Evolutionary conservation across 73 alveolate species (phyloP).

Genomic region (Paramecium caudatum): DNA sequence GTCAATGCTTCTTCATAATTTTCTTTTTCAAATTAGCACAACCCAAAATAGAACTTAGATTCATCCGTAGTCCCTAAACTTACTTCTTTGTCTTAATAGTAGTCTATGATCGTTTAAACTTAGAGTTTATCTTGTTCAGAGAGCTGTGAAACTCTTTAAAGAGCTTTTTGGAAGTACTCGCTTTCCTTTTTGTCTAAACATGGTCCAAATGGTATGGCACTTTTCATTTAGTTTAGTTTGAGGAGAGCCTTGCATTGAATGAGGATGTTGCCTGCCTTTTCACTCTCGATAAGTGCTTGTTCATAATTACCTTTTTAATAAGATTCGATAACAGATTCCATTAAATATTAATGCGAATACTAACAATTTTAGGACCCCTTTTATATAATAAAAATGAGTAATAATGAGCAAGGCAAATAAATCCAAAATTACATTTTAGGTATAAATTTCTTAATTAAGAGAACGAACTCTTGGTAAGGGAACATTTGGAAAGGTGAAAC

Average conservation of each 20-base stretch:
- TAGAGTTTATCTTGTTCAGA: neutral
- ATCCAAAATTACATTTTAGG: conserved; percentile 50
- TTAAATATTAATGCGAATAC: neutral
- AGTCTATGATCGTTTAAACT: neutral
- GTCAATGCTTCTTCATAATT: conserved; percentile 25
- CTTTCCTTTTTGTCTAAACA: neutral
- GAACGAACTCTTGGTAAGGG: conserved; percentile 62
- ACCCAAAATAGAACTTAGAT: conserved; percentile 49
- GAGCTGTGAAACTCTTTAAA: neutral
- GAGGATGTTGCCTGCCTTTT: neutral
- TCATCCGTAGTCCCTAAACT: conserved; percentile 23
- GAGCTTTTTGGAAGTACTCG: neutral
- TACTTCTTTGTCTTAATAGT: neutral
- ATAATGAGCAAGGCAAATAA: conserved; percentile 20
- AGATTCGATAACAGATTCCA: conserved; percentile 49
- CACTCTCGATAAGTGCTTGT: neutral
- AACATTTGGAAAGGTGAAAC: conserved; percentile 51
- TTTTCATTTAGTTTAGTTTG: neutral
- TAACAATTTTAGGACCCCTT: neutral
- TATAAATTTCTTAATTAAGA: conserved; percentile 23
- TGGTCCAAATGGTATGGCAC: conserved; percentile 15
- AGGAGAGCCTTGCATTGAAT: conserved; percentile 25
- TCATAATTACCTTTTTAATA: conserved; percentile 26
- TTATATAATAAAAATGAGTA: conserved; percentile 24
- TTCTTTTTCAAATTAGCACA: neutral